phyloP scores from a whole-genome alignment of 768 basidiomycete genomes.

The Boletellus ananas region DNA sequence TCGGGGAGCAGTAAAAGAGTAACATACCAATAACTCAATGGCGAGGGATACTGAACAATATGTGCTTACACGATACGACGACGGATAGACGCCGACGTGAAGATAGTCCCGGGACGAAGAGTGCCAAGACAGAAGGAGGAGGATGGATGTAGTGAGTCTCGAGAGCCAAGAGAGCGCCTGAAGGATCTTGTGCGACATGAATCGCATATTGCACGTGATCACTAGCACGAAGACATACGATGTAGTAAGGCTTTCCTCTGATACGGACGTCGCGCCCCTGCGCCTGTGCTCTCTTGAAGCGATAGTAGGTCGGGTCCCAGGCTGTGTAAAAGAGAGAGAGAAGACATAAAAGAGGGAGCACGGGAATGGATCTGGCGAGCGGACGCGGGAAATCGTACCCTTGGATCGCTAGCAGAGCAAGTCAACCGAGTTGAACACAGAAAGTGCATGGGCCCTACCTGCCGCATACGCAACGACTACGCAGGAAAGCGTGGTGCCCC shows the following conservation, averaged over 20 bases:
- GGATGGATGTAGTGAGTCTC: constrained; percentile 47
- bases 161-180: constrained; percentile 60
- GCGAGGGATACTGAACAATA: constrained; percentile 47
- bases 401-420: constrained; percentile 16
- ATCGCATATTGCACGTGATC: neutral
- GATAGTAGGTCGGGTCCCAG: constrained; percentile 83
- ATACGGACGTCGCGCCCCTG: constrained; percentile 73
- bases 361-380: constrained; percentile 29
- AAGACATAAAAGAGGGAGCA: constrained; percentile 48
- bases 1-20: neutral
- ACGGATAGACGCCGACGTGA: constrained; percentile 33
- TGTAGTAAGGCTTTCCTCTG: constrained; percentile 59
- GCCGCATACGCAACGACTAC: constrained; percentile 41
- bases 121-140: constrained; percentile 43
- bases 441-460: constrained; percentile 37
- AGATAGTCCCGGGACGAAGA: constrained; percentile 39
- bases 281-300: constrained; percentile 52
- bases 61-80: constrained; percentile 34
- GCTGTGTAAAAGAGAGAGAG: constrained; percentile 72
- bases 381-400: constrained; percentile 17
- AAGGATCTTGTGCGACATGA: constrained; percentile 41
- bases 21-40: constrained; percentile 57
- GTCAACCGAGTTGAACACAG: constrained; percentile 1
- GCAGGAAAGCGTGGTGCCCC: constrained; percentile 46
- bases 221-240: constrained; percentile 40